Base-by-base conservation (phyloP, 768 basidiomycete genomes). In the Leccinum truebloodii region DNA sequence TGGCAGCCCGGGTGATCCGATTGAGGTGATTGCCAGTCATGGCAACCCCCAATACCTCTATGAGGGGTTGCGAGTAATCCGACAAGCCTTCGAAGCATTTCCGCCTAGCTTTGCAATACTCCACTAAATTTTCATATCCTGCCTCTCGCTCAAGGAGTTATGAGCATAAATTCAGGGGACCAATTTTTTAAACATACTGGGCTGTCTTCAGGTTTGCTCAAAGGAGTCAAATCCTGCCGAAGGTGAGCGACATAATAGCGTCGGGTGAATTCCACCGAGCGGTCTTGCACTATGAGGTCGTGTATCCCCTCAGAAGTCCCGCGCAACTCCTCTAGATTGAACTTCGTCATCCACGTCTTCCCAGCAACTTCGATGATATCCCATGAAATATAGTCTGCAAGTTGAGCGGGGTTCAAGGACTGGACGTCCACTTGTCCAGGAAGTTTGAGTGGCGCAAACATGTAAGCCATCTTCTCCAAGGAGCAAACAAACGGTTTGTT, bases 251-350 rank as follows among this genome's bases (percentile, higher is more conserved):
- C 82, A 66, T 80, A 81, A 69, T 88, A 92, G 50, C 90, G 80
- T 60, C 87, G 78, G 2, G 90, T 91, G 66, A 87, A 90, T 68
- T 90, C 90, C n/a, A 84, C 83, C 75, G 79, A 80, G 59, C 90
- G 80, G 66, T 94, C 92, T 72, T 92, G 89, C 35, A 95, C 76
- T 22, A 94, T 76, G 26, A 85, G 82, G 66, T 92, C 89, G 54
- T 79, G 67, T 20, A 88, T 71, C 53, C 81, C 84, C 26, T 61
- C 61, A 10, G 62, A 52, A 18, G 64, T 55, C 18, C 63, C 59
- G 57, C 57, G 69, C 30, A 76, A 63, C 39, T 77, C 72, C 34
- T 79, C 75, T 52, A 77, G 76, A 62, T 67, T 62, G 24, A 92
- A 76, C 3, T 81, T 78, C 9, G 77, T 73, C 52, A 79, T 79